Percentiles rank a stretch among this genome's conserved stretches.
Evolutionary conservation across 768 basidiomycete genomes (phyloP).

Genomic region (Mycena belliarum): DNA sequence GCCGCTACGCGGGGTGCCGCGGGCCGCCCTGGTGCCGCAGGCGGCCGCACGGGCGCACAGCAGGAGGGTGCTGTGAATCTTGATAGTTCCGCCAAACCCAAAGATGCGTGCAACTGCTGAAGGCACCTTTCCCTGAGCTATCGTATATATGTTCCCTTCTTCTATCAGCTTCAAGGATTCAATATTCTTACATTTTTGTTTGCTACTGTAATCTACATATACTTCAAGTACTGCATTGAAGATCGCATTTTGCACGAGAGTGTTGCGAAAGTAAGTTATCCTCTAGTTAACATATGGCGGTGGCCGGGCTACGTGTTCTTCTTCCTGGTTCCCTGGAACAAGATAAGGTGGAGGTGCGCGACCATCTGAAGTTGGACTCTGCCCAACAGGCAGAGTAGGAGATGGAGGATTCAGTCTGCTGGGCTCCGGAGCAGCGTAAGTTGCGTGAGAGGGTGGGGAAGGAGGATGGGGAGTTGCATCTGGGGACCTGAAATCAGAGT

Average conservation of each 20-base stretch:
- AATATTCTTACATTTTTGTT: constrained; percentile 20
- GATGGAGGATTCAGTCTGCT: constrained; percentile 32
- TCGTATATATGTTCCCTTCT: constrained; percentile 18
- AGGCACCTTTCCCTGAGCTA: constrained; percentile 9
- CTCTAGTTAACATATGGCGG: constrained; percentile 70
- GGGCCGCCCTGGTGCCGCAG: constrained; percentile 60
- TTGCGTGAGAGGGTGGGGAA: constrained; percentile 34
- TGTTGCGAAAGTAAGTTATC: constrained; percentile 41
- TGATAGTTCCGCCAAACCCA: constrained; percentile 67
- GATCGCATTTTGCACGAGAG: background rate
- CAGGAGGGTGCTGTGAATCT: constrained; percentile 68
- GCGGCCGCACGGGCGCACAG: constrained; percentile 50
- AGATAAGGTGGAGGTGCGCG: constrained; percentile 83
- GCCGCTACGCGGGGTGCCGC: constrained; percentile 75
- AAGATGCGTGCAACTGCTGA: constrained; percentile 84
- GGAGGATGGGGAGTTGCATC: constrained; percentile 37
- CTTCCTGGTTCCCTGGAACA: constrained; percentile 47
- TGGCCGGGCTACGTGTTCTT: constrained; percentile 55
- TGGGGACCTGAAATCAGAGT: constrained; percentile 72
- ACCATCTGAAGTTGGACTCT: constrained; percentile 43
- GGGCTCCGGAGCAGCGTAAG: constrained; percentile 33
- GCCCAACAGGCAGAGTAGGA: constrained; percentile 34
- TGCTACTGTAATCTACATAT: constrained; percentile 22
- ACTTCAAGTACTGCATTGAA: constrained; percentile 1
- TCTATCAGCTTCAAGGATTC: constrained; percentile 12